phyloP scores from a whole-genome alignment of 2,329 filamentous ascomycete genomes.

The Diaporthe batatas region DNA sequence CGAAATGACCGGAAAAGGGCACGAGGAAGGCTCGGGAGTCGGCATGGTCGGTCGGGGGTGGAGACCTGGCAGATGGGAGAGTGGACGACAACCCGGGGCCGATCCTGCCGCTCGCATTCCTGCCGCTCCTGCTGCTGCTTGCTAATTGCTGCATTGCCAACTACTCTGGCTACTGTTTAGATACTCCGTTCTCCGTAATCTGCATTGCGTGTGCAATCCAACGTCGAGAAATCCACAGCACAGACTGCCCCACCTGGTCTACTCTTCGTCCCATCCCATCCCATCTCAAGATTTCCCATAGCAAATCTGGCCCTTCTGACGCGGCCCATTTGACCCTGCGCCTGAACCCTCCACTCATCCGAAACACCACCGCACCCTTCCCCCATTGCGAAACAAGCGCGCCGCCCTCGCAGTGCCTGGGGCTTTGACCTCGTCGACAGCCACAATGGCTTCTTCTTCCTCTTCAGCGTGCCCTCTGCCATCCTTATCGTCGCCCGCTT shows the following conservation, averaged over 20 bases:
- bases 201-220: too few species aligned
- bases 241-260: not conserved
- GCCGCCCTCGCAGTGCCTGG: slow-evolving; percentile 21
- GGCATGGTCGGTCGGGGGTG: not conserved
- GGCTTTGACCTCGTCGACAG: slow-evolving; percentile 21
- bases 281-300: slow-evolving; percentile 12
- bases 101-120: not conserved
- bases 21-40: slow-evolving; percentile 10
- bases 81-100: slow-evolving; percentile 1
- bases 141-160: not conserved
- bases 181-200: too few species aligned
- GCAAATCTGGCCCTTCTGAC: slow-evolving; percentile 31
- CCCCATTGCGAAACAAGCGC: slow-evolving; percentile 31
- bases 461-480: not conserved
- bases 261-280: slow-evolving; percentile 4
- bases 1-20: not conserved
- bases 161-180: too few species aligned
- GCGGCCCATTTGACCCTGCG: slow-evolving; percentile 6
- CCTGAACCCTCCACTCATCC: slow-evolving; percentile 26
- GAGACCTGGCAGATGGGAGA: too few species aligned
- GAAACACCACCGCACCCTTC: slow-evolving; percentile 11
- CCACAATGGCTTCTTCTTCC: not conserved
- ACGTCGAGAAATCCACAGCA: not conserved
- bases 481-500: not conserved
- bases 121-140: not conserved